A percentile compares a stretch with the other conserved stretches of the same genome.
These are phyloP conservation scores for Azolla pinnata DNA, from an alignment of 75 land plant genomes.

Conservation along the genomic window DNA sequence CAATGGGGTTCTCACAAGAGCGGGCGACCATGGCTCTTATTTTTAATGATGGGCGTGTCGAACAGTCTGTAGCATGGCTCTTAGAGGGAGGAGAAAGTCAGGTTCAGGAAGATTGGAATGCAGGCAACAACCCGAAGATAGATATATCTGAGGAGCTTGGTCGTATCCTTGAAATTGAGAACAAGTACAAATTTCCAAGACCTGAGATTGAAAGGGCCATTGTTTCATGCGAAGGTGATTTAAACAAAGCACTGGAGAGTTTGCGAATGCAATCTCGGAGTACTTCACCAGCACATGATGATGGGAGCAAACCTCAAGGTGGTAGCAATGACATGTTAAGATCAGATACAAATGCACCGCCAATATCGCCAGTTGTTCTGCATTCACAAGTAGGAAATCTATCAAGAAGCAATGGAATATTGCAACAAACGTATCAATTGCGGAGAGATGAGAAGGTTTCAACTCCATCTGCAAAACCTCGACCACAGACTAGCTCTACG, in stretches of 20 bases:
- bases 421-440: not conserved
- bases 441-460: not conserved
- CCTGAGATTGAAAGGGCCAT: slow-evolving; percentile 74
- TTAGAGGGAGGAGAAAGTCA: slow-evolving; percentile 55
- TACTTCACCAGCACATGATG: slow-evolving; percentile 13
- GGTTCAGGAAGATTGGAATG: slow-evolving; percentile 11
- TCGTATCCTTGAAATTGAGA: slow-evolving; percentile 49
- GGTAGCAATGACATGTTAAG: not conserved
- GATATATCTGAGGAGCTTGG: slow-evolving; percentile 77
- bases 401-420: not conserved
- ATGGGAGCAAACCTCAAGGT: slow-evolving; percentile 6
- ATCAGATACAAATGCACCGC: not conserved
- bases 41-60: slow-evolving; percentile 68
- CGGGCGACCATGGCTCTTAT: slow-evolving; percentile 86
- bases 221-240: slow-evolving; percentile 70
- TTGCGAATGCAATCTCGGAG: slow-evolving; percentile 39
- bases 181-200: slow-evolving; percentile 41
- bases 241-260: slow-evolving; percentile 51
- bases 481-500: not conserved
- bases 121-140: slow-evolving; percentile 47
- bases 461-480: not conserved
- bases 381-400: not conserved
- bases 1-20: slow-evolving; percentile 78
- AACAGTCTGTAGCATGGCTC: slow-evolving; percentile 70
- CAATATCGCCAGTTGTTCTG: not conserved